Base-by-base conservation (phyloP, 768 basidiomycete genomes). In the Mycena crocata region DNA sequence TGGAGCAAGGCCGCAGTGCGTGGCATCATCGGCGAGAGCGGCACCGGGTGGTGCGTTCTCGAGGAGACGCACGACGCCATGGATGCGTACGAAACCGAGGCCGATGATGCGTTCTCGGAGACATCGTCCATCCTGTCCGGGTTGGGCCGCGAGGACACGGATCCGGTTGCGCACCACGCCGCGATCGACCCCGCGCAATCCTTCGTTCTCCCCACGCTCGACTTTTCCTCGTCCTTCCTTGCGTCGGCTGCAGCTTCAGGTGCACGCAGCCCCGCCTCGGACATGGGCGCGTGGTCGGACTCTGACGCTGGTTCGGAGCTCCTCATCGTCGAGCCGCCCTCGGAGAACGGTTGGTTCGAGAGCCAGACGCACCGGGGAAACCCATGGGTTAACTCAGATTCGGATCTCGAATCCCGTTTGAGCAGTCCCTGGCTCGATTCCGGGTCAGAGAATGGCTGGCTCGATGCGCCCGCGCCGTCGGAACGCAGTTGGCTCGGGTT, bases 161-260 rank as follows among this genome's bases (percentile, higher is more conserved):
- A n/a, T n/a, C n/a, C 60, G 8, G 30, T 70, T 10, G 68, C 66
- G 45, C 37, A 39, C 13, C n/a, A n/a, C n/a, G n/a, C n/a, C n/a
- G n/a, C n/a, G n/a, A 79, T 85, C 26, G 90, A 93, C 72, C 86
- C 90, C 14, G 81, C 91, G 4, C 80, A 86, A 23, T 92, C 92
- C 3, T 86, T 96, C 63, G 77, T 95, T 14, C 79, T 94, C n/a
- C 93, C 93, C 6, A 91, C 88, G 1, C 83, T 94, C 57, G 92
- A 93, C 74, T 85, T 92, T 68, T 91, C 91, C 0, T 84, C 88
- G 7, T 77, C 82, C 10, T 86, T 85, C 74, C 62, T 77, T 44
- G 56, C 70, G 72, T 31, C 67, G 60, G 34, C 24, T 9, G 26
- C 54, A 15, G 15, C 39, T 17, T 10, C 40, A 60, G 51, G 24